phyloP scores from a whole-genome alignment of 2,329 filamentous ascomycete genomes.

The Phoma sp. region DNA sequence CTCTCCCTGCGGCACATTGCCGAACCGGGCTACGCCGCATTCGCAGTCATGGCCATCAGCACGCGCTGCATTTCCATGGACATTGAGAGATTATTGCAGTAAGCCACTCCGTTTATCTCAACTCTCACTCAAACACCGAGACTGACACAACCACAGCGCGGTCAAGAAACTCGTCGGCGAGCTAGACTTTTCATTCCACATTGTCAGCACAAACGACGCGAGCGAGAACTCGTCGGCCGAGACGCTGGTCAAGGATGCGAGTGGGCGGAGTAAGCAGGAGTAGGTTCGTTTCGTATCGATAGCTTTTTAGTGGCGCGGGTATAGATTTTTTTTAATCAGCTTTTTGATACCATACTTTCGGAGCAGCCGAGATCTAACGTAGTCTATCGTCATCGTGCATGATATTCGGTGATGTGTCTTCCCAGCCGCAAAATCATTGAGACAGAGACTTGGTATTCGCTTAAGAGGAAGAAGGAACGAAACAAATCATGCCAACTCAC shows the following conservation, averaged over 20 bases:
- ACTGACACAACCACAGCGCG: conserved; percentile 42
- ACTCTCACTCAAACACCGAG: neutral
- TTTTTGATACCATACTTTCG: no score
- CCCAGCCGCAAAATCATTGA: no score
- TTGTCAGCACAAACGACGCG: conserved; percentile 45
- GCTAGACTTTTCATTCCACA: conserved; percentile 73
- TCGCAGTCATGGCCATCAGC: conserved; percentile 76
- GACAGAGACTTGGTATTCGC: no score
- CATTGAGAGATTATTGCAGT: conserved; percentile 65
- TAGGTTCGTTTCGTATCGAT: neutral
- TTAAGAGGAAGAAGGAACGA: no score
- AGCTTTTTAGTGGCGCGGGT: no score
- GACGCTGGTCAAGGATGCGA: conserved; percentile 4
- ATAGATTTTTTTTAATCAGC: no score
- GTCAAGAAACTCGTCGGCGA: conserved; percentile 75
- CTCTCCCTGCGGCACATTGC: conserved; percentile 69
- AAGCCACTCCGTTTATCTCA: conserved; percentile 16
- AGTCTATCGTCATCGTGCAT: no score
- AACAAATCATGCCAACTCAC: no score
- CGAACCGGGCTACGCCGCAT: conserved; percentile 76
- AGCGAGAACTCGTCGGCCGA: conserved; percentile 4
- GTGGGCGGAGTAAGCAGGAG: conserved; percentile 5
- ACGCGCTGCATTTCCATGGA: conserved; percentile 73
- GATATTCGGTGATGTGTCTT: no score
- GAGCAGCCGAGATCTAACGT: no score